Base-by-base conservation (phyloP, 306 rosid genomes). In the Rubus parviflorus region DNA sequence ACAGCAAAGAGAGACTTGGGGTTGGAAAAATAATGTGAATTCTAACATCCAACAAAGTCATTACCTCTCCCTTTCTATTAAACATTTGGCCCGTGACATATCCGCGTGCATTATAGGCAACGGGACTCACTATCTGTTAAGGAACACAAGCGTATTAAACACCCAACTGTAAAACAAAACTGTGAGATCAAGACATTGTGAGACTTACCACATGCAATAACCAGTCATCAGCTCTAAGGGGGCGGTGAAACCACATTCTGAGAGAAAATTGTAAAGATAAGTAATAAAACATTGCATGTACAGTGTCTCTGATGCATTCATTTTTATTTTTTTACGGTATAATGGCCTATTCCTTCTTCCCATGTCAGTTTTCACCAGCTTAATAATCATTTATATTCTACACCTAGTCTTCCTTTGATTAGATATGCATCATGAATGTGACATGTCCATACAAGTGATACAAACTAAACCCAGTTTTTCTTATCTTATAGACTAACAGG, bases 241-340 rank as follows among this genome's bases (percentile, higher is more conserved):
- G 85, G 45, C 97, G 93, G 84, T 95, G 97, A 83, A 95, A 95
- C 96, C 97, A 92, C 85, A 95, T 77, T 79, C 98, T 95, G 91
- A 51, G 78, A 81, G 23, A 65, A 64, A 77, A 45, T 57, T 68
- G 73, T 54, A 80, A 54, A 83, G 58, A 58, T 46, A 56, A 71
- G 48, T 71, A 30, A 75, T n/a, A 15, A 3, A 30, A 61, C 4
- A 0, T 42, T 0, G 3, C 40, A 63, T 30, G 10, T 8, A 0
- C 43, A 9, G 1, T 16, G 4, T 37, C 45, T 37, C 68, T 63
- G 19, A 16, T 14, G 69, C 69, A 16, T 1, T 15, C 1, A 8
- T 2, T 16, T 16, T 6, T 14, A 63, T 6, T 16, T 11, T 63
- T 15, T 38, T 42, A 66, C 17, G 1, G 11, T 41, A 19, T 17